Conservation (phyloP, 805 yeast species). For the Phaffomyces antillensis region DNA sequence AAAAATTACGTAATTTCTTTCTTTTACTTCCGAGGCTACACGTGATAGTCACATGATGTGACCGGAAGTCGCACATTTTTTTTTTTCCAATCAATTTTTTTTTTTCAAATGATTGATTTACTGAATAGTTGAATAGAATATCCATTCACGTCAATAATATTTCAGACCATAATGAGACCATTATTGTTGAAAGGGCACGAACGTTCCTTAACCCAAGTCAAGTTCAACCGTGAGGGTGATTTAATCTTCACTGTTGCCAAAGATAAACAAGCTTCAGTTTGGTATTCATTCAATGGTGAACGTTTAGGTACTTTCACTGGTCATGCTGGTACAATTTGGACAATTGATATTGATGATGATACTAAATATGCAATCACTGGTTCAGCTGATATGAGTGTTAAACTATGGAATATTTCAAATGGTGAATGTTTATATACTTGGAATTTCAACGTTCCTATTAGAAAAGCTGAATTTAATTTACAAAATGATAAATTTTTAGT, state of each 20-base stretch:
- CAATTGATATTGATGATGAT: constrained; percentile 74
- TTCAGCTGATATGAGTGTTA: constrained; percentile 80
- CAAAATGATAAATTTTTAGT: constrained; percentile 62
- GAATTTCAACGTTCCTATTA: constrained; percentile 77
- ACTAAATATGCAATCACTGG: constrained; percentile 78
- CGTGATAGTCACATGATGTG: background rate
- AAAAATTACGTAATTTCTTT: too few species aligned
- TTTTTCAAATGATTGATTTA: background rate
- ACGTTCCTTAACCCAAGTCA: constrained; percentile 95
- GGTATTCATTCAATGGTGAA: constrained; percentile 96
- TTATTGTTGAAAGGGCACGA: constrained; percentile 85
- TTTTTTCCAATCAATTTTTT: background rate
- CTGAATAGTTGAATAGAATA: background rate
- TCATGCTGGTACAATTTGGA: constrained; percentile 92
- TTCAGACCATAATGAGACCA: constrained; percentile 45
- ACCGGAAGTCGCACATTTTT: background rate
- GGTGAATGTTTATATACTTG: constrained; percentile 74
- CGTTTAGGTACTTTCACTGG: constrained; percentile 87
- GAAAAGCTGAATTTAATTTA: constrained; percentile 81
- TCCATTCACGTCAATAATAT: background rate
- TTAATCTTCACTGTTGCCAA: constrained; percentile 86
- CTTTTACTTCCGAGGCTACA: background rate
- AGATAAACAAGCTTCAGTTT: constrained; percentile 82
- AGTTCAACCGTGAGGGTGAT: constrained; percentile 94
- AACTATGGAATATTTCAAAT: constrained; percentile 74